Base-by-base conservation (phyloP, 768 basidiomycete species). In the Lanmaoa rubissima region DNA sequence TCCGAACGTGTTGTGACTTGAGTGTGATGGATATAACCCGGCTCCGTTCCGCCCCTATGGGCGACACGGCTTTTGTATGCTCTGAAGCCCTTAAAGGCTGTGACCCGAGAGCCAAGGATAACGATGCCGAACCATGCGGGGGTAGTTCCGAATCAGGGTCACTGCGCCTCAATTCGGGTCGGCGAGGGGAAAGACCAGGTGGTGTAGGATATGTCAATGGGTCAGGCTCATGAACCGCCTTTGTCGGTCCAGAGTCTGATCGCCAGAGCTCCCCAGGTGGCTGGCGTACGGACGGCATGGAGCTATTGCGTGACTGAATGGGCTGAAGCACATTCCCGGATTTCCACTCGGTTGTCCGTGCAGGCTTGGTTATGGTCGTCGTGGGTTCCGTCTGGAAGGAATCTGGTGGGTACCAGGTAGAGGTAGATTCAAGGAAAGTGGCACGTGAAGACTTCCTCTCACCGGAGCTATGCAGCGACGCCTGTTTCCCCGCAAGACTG, bases 11-110 rank as follows among this genome's bases (percentile, higher is more conserved):
- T 7, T 47, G 42, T 7, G 65, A 16, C 26, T 54, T 58, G 50
- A 48, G 48, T 14, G 54, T 48, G 48, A 61, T 63, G 13, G 68
- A 60, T 21, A 66, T 42, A 3, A 63, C 66, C 10, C 65, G 44
- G 34, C 57, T 65, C n/a, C 72, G 64, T 57, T 72, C 70, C 35
- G 70, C 68, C 35, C 70, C 70, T 54, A 69, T 73, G 26, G 70
- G 70, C 2, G 56, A 49, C 12, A 69, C 61, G 28, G 51, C 41
- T 28, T 61, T 73, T 38, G 58, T 57, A 13, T 41, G 62, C 19
- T 70, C 64, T 4, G 64, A 57, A 28, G 60, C 60, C 47, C 43
- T 42, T 12, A 70, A 21, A 48, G 68, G 66, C 51, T 65, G 68
- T 57, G 66, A 72, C 35, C 64, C 72, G 9, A 61, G 55, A 26